Evolutionary conservation across 176 grass and related monocot species (phyloP).

Genomic region (Rhipidocladum racemiflorum): DNA sequence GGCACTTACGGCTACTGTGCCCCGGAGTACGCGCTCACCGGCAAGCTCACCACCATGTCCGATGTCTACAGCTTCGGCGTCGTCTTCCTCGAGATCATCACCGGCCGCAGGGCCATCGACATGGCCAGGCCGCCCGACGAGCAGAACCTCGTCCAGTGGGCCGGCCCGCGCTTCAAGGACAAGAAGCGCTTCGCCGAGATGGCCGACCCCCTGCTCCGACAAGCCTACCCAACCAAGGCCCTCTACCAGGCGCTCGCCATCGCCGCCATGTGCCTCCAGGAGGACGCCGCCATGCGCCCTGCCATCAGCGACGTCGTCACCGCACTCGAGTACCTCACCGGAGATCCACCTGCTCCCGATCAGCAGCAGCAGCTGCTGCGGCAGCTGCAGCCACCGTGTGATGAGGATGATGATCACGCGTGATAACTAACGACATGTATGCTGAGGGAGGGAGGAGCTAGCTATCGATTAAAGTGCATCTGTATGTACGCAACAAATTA

Average conservation of each 20-base stretch:
- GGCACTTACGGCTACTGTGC: constrained; percentile 63
- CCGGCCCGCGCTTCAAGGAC: constrained; percentile 39
- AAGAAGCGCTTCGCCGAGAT: constrained; percentile 41
- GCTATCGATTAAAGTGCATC: too few species aligned
- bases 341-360: not conserved
- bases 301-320: constrained; percentile 52
- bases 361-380: not conserved
- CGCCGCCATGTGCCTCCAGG: constrained; percentile 55
- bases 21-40: constrained; percentile 49
- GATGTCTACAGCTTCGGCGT: constrained; percentile 59
- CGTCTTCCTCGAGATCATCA: constrained; percentile 59
- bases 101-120: constrained; percentile 36
- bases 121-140: not conserved
- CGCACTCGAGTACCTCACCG: constrained; percentile 47
- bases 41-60: constrained; percentile 55
- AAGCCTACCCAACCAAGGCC: constrained; percentile 29
- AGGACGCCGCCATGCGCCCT: constrained; percentile 44
- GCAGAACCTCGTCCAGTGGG: constrained; percentile 47
- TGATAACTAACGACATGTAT: not conserved
- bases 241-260: constrained; percentile 60
- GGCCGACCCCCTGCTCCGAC: constrained; percentile 38
- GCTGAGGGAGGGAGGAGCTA: not conserved
- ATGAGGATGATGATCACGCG: not conserved
- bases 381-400: not conserved
- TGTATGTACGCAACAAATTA: too few species aligned